Base-by-base conservation (phyloP, 1,284 basidiomycete genomes). In the Moesziomyces globuligerus region DNA sequence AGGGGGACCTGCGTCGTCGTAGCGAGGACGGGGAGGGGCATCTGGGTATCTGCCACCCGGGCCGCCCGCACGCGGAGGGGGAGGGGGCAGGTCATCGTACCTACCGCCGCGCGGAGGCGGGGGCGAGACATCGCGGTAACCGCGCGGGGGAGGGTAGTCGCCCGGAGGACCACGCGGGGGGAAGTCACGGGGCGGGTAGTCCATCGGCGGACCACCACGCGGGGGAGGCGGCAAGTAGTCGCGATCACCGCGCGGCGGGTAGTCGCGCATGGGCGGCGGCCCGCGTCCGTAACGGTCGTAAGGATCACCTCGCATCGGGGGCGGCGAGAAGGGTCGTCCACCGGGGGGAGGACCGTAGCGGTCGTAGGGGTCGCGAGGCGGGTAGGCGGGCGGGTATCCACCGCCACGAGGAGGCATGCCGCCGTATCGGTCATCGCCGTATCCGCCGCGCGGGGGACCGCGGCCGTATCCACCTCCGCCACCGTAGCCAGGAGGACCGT, bases 391-490 rank as follows among this genome's bases (percentile, higher is more conserved):
- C 49, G 75, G 72, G 48, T 82, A 71, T 10, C 51, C 54, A 20
- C 50, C 56, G 23, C 90, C 54, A 90, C 87, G 50, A 90, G 91
- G 81, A 90, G 90, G 75, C 92, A 92, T 1, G 87, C 54, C 53
- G 89, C 38, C 90, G 86, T 80, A 92, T 90, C 68, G 86, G 89
- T 87, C 78, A 47, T 65, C 73, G 21, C 52, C 67, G 34, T 61
- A 61, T 8, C 67, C 67, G 44, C 67, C 67, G 0, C 67, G 67
- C 7, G 67, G 67, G 23, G 57, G 53, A 9, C 65, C 65, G 21
- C 65, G 65, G 7, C 58, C 58, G 42, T 54, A 67, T 42, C 56
- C 57, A 23, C 44, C 45, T 23, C 57, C 57, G 13, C 74, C 48
- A 75, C 80, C 80, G 55, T 59, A 62, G 48, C 36, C 60, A 41